Conservation (phyloP, 106 monocot genomes). For the Chionographis japonica region DNA sequence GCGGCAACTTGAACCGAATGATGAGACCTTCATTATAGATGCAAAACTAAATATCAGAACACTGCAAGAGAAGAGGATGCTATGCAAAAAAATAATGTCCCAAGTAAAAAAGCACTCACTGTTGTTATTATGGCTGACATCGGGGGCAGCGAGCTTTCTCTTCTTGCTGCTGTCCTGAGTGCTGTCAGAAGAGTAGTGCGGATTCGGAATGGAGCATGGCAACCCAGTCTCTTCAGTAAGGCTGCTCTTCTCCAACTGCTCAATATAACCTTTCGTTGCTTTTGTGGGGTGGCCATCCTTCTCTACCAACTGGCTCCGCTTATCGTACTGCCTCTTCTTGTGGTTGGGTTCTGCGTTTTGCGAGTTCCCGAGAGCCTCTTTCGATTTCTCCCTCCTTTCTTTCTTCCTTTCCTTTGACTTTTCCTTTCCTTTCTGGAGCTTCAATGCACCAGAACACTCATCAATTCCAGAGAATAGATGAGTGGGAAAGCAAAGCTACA, state of each 20-base stretch:
- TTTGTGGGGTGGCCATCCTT: background rate
- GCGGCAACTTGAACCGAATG: constrained; percentile 19
- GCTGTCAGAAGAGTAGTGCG: constrained; percentile 38
- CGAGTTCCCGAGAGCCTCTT: background rate
- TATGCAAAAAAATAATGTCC: too few relatives aligned
- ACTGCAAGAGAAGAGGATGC: background rate
- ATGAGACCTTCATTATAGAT: constrained; percentile 1
- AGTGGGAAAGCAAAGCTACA: constrained; percentile 6
- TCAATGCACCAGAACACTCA: constrained; percentile 38
- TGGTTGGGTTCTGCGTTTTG: constrained; percentile 12
- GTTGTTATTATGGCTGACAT: background rate
- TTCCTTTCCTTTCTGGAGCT: constrained; percentile 33
- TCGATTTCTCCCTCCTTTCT: constrained; percentile 13
- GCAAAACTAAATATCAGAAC: background rate
- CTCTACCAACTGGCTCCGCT: background rate
- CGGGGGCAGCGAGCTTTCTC: background rate
- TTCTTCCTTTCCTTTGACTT: constrained; percentile 13
- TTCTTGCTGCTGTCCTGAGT: constrained; percentile 50
- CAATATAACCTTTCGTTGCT: constrained; percentile 6
- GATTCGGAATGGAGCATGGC: constrained; percentile 14
- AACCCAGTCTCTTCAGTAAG: constrained; percentile 65
- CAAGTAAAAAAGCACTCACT: background rate
- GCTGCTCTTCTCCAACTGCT: constrained; percentile 64
- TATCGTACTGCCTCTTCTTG: constrained; percentile 33
- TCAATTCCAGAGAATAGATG: constrained; percentile 43